Evolutionary conservation across 78 protist species (phyloP).

Genomic region (Tieghemostelium lacteum): DNA sequence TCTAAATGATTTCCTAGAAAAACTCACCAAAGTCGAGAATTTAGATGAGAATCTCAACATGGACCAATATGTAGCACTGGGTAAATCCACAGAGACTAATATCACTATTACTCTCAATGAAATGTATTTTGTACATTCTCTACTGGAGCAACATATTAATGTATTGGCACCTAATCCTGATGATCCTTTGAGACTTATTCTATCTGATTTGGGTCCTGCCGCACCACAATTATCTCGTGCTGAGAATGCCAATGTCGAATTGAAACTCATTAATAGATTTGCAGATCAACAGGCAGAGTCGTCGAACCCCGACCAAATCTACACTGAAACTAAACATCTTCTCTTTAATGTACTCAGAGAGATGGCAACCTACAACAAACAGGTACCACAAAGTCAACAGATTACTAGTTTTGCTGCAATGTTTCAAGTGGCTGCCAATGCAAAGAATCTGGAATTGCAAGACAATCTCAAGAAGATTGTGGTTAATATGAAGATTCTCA

Average conservation of each 20-base stretch:
- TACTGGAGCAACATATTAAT: slow-evolving; percentile 34
- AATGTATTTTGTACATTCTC: slow-evolving; percentile 78
- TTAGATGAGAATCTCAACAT: slow-evolving; percentile 69
- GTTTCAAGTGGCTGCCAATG: slow-evolving; percentile 34
- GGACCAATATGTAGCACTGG: slow-evolving; percentile 51
- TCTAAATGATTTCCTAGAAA: slow-evolving; percentile 60
- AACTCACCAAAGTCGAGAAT: slow-evolving; percentile 79
- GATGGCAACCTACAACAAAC: slow-evolving; percentile 6
- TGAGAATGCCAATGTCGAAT: slow-evolving; percentile 82
- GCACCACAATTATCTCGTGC: slow-evolving; percentile 74
- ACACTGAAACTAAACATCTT: slow-evolving; percentile 66
- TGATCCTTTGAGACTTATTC: slow-evolving; percentile 46
- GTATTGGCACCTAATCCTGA: slow-evolving; percentile 41
- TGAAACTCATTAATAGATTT: slow-evolving; percentile 47
- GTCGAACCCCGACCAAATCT: slow-evolving; percentile 65
- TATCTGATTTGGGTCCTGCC: slow-evolving; percentile 66
- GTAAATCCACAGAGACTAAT: background rate
- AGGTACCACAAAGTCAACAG: slow-evolving; percentile 2
- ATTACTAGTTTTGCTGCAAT: slow-evolving; percentile 52
- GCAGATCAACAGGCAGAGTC: background rate
- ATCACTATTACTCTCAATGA: slow-evolving; percentile 85
- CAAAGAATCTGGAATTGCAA: slow-evolving; percentile 55
- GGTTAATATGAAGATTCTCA: slow-evolving; percentile 46
- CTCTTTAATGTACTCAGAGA: slow-evolving; percentile 40
- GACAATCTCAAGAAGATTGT: slow-evolving; percentile 65